Percentiles rank a stretch among this genome's conserved stretches.
phyloP scores from a whole-genome alignment of 2,329 filamentous ascomycete genomes.

The Truncatella angustata region DNA sequence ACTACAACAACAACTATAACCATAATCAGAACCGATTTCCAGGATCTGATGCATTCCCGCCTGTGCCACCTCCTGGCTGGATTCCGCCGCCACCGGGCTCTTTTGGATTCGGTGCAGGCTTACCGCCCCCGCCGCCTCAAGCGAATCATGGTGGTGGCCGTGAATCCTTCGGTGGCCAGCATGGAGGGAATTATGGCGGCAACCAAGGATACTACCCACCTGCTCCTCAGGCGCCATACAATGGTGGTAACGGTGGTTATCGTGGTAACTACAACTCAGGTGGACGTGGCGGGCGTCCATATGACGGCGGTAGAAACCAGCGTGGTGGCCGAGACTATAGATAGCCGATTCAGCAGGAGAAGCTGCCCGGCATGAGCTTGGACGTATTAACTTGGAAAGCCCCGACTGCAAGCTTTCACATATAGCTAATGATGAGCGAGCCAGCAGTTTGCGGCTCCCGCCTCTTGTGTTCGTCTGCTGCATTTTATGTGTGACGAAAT shows the following conservation, averaged over 20 bases:
- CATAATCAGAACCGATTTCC: conserved; percentile 45
- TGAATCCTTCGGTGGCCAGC: conserved; percentile 19
- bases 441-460: conserved; percentile 1
- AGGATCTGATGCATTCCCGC: conserved; percentile 23
- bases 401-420: not conserved
- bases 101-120: conserved; percentile 33
- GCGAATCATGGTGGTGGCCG: conserved; percentile 19
- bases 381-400: not conserved
- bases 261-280: conserved; percentile 24
- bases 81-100: conserved; percentile 37
- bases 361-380: no score
- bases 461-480: not conserved
- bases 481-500: not conserved
- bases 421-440: conserved; percentile 3
- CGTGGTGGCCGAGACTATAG: conserved; percentile 19
- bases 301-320: conserved; percentile 16
- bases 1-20: conserved; percentile 39
- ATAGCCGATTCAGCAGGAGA: not conserved
- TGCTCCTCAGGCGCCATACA: conserved; percentile 18
- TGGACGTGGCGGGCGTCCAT: conserved; percentile 19
- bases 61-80: conserved; percentile 28
- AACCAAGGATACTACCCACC: conserved; percentile 22
- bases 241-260: conserved; percentile 17
- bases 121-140: conserved; percentile 38
- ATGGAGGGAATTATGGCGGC: conserved; percentile 21